Evolutionary conservation across 805 yeast species (phyloP).

Genomic region (Myxozyma geophila): DNA sequence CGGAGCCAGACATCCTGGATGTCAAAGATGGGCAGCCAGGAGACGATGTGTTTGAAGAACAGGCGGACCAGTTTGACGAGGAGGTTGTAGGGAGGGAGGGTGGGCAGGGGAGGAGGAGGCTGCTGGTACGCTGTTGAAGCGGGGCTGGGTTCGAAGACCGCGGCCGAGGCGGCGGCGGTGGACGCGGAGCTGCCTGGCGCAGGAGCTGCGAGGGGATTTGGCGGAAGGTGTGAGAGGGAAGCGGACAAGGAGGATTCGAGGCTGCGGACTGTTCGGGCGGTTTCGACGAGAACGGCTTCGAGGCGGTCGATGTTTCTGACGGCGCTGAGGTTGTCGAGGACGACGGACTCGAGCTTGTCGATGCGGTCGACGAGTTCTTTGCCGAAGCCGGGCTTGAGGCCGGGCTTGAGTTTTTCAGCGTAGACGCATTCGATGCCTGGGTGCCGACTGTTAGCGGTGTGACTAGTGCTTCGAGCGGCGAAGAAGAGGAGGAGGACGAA

Average conservation of each 20-base stretch:
- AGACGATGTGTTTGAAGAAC: slow-evolving; percentile 77
- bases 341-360: slow-evolving; percentile 26
- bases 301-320: slow-evolving; percentile 3
- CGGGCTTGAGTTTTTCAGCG: slow-evolving; percentile 39
- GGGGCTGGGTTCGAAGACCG: background rate
- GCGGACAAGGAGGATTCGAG: background rate
- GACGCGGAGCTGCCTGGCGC: background rate
- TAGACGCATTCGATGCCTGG: slow-evolving; percentile 37
- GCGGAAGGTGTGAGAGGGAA: background rate
- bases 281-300: background rate
- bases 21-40: slow-evolving; percentile 80
- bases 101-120: background rate
- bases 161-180: background rate
- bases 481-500: background rate
- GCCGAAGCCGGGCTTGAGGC: slow-evolving; percentile 40
- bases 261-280: background rate
- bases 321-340: slow-evolving; percentile 9
- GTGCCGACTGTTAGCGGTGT: no score
- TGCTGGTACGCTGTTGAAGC: no score
- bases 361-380: slow-evolving; percentile 36
- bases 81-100: slow-evolving; percentile 26
- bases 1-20: slow-evolving; percentile 21
- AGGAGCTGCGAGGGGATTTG: background rate
- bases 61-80: slow-evolving; percentile 58
- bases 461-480: no score